These are phyloP conservation scores for Gymnopus androsaceus DNA, from an alignment of 1,284 basidiomycete genomes.

Conservation along the genomic window DNA sequence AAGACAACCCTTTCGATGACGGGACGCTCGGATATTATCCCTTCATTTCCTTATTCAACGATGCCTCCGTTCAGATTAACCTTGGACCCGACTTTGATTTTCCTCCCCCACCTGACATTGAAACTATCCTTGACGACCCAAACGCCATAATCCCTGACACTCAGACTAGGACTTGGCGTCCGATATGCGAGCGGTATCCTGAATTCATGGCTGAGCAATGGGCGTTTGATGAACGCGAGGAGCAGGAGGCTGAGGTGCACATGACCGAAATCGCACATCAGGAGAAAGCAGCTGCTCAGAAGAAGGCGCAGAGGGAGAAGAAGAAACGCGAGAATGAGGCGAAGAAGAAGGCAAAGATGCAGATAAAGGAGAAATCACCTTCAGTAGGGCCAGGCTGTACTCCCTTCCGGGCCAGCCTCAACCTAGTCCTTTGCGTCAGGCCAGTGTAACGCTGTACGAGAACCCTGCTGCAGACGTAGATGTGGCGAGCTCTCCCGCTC, in stretches of 20 bases:
- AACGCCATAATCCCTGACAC: conserved; percentile 32
- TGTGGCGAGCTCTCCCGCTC: conserved; percentile 36
- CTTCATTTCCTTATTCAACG: conserved; percentile 91
- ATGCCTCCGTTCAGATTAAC: conserved; percentile 84
- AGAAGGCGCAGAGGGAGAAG: conserved; percentile 49
- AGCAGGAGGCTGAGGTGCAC: conserved; percentile 58
- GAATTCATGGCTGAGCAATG: conserved; percentile 82
- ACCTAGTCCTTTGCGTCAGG: conserved; percentile 13
- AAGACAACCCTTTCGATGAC: conserved; percentile 89
- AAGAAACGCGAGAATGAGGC: conserved; percentile 54
- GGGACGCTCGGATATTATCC: conserved; percentile 96
- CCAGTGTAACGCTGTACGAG: conserved; percentile 1
- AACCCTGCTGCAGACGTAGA: conserved; percentile 30
- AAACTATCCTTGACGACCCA: conserved; percentile 50
- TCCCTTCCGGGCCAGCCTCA: conserved; percentile 6
- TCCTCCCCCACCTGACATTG: conserved; percentile 76
- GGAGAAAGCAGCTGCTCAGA: conserved; percentile 49
- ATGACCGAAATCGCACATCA: conserved; percentile 36
- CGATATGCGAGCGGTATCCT: conserved; percentile 73
- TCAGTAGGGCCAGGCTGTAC: conserved; percentile 14
- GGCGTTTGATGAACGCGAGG: conserved; percentile 67
- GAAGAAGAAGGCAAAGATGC: conserved; percentile 52
- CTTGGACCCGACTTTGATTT: conserved; percentile 85
- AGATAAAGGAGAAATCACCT: conserved; percentile 31
- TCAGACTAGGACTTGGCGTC: conserved; percentile 63